These are phyloP conservation scores for Musa acuminata DNA, from an alignment of 176 grass and related monocot species.

Conservation along the genomic window DNA sequence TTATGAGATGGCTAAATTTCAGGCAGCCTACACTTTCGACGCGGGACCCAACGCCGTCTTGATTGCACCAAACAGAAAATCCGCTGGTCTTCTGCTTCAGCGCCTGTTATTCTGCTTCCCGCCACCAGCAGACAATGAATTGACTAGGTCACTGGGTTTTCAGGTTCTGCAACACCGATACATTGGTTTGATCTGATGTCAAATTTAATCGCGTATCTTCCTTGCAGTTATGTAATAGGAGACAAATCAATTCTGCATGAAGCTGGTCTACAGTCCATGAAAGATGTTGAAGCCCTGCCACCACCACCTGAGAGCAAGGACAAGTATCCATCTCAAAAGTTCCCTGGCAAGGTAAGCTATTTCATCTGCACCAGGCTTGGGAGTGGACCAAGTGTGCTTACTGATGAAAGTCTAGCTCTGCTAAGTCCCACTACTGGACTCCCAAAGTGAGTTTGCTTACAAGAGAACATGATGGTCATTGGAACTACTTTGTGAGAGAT, in stretches of 20 bases:
- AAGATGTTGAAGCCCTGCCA: conserved; percentile 54
- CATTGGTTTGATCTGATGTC: background rate
- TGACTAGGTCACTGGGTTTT: conserved; percentile 39
- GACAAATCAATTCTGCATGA: conserved; percentile 75
- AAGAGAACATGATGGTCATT: background rate
- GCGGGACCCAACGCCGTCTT: conserved; percentile 86
- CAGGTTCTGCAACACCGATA: background rate
- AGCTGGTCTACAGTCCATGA: conserved; percentile 49
- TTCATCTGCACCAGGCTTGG: conserved; percentile 49
- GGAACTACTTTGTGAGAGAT: background rate
- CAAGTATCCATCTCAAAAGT: conserved; percentile 30
- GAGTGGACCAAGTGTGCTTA: conserved; percentile 31
- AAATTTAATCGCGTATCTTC: background rate
- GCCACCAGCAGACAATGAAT: conserved; percentile 51
- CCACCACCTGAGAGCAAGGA: conserved; percentile 52
- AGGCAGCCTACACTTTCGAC: conserved; percentile 94
- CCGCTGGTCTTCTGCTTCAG: conserved; percentile 53
- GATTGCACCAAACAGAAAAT: conserved; percentile 63
- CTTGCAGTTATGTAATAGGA: conserved; percentile 67
- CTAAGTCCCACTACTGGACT: conserved; percentile 29
- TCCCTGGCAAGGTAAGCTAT: conserved; percentile 34
- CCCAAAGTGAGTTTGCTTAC: conserved; percentile 17
- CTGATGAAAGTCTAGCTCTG: conserved; percentile 30
- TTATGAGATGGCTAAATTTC: conserved; percentile 3
- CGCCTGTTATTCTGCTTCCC: conserved; percentile 71